Percentiles rank a stretch among this genome's conserved stretches.
Conservation (phyloP, 2,329 filamentous ascomycete species). For the Xylaria sp. region DNA sequence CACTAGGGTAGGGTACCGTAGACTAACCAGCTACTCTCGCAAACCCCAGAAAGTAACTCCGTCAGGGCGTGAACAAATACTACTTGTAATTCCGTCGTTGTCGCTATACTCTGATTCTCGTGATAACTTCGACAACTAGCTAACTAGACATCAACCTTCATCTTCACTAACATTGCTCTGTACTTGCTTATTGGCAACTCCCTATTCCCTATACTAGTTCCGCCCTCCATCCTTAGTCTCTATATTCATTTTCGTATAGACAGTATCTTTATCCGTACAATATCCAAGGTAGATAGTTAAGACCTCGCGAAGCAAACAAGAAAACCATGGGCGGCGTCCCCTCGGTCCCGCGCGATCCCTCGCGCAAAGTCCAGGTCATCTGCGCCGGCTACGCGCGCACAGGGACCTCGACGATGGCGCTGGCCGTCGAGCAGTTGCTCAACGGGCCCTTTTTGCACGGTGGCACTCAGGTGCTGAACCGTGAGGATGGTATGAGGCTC, state of each 20-base stretch:
- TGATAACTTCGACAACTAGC: neutral
- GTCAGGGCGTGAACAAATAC: too few species aligned
- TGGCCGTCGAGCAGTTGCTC: conserved; percentile 59
- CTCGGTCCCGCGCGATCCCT: conserved; percentile 49
- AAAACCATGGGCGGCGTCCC: conserved; percentile 35
- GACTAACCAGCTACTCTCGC: neutral
- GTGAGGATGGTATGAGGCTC: conserved; percentile 50
- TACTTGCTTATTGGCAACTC: too few species aligned
- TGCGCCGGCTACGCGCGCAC: conserved; percentile 58
- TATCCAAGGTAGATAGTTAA: too few species aligned
- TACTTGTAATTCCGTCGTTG: too few species aligned
- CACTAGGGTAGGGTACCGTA: neutral
- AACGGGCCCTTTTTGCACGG: conserved; percentile 61
- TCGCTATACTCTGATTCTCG: neutral
- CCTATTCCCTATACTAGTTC: neutral
- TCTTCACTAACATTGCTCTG: neutral
- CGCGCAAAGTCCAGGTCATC: conserved; percentile 54
- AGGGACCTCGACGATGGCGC: conserved; percentile 61
- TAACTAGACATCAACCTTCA: neutral
- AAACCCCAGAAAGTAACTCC: conserved; percentile 6
- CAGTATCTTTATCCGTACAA: too few species aligned
- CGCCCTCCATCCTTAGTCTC: neutral
- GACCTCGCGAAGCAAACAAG: neutral
- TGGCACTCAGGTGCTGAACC: conserved; percentile 54
- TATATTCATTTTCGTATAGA: too few species aligned